These are phyloP conservation scores for Trichophyton verrucosum DNA, from an alignment of 2,329 filamentous ascomycete species.

Conservation along the genomic window DNA sequence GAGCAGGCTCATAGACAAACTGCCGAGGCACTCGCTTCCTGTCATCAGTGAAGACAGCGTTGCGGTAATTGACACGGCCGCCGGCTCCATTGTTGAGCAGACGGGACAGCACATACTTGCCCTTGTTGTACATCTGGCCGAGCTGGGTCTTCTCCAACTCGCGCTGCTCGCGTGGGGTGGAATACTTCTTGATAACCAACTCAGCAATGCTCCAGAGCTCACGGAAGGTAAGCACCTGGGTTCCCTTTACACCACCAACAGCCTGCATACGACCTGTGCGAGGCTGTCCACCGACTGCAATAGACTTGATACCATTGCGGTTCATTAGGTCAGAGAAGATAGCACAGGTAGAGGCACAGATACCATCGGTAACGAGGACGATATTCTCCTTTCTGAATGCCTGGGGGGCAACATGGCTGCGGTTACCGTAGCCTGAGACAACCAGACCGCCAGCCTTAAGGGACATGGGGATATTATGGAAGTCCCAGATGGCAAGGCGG, in stretches of 20 bases:
- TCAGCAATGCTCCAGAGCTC: constrained; percentile 15
- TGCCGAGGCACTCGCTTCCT: constrained; percentile 40
- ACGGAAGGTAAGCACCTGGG: constrained; percentile 19
- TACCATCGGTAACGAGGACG: constrained; percentile 41
- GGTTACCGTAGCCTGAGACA: constrained; percentile 22
- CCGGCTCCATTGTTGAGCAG: constrained; percentile 12
- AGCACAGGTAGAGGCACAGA: constrained; percentile 49
- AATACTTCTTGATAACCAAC: background rate
- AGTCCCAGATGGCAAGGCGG: constrained; percentile 17
- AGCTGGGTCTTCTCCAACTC: constrained; percentile 10
- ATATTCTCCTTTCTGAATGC: constrained; percentile 26
- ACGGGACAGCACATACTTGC: constrained; percentile 11
- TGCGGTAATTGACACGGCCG: constrained; percentile 34
- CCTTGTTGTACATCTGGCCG: constrained; percentile 10
- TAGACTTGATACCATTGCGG: constrained; percentile 42
- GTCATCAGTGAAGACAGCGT: constrained; percentile 35
- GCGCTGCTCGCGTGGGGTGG: constrained; percentile 8
- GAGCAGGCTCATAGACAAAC: constrained; percentile 49
- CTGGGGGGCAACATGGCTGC: constrained; percentile 16
- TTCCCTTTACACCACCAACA: constrained; percentile 51
- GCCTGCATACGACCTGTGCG: constrained; percentile 45
- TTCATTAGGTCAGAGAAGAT: constrained; percentile 46
- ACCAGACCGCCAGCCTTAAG: constrained; percentile 17
- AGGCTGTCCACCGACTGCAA: constrained; percentile 50
- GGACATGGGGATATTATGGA: constrained; percentile 18